Evolutionary conservation across 2,329 filamentous ascomycete genomes (phyloP).

Genomic region (Calonectria montana): DNA sequence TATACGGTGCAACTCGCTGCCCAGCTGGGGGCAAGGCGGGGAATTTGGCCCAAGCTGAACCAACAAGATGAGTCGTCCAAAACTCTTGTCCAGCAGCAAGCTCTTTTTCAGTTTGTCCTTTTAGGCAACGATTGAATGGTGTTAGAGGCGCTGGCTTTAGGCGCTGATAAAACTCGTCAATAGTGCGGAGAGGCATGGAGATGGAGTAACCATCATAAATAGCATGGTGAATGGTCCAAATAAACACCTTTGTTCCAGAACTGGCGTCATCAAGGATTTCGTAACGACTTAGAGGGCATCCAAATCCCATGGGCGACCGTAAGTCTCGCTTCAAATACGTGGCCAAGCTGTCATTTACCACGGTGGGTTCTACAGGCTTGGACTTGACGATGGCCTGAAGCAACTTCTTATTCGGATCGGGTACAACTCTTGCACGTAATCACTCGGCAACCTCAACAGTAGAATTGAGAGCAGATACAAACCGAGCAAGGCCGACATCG

Average conservation of each 20-base stretch:
- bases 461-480: background rate
- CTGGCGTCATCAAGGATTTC: background rate
- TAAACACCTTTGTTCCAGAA: background rate
- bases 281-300: background rate
- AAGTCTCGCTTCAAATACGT: background rate
- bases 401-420: background rate
- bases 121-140: background rate
- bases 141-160: background rate
- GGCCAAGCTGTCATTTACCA: background rate
- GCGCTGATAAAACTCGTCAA: background rate
- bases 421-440: background rate
- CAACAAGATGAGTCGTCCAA: background rate
- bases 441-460: background rate
- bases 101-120: background rate
- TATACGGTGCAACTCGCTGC: background rate
- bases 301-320: background rate
- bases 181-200: background rate
- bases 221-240: background rate
- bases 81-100: background rate
- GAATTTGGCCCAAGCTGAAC: background rate
- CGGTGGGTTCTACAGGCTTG: background rate
- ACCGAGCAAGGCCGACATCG: background rate
- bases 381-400: background rate
- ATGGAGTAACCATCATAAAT: slow-evolving; percentile 2
- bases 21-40: background rate